Conservation (phyloP, 2,329 filamentous ascomycete species). For the Exophiala phaeomuriformis region DNA sequence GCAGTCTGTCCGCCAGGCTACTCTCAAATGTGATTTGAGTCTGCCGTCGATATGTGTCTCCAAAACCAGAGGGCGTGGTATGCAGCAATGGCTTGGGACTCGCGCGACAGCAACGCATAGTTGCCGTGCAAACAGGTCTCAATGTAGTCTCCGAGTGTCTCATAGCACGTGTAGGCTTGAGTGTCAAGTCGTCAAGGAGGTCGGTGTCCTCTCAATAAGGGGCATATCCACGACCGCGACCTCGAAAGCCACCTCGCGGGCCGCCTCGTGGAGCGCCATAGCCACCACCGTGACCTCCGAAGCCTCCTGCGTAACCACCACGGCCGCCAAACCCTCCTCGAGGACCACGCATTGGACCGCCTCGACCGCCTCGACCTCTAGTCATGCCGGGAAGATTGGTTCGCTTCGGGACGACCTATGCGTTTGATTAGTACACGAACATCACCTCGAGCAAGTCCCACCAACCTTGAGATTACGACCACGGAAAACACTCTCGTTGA, state of each 20-base stretch:
- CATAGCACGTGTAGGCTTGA: not conserved
- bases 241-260: slow-evolving; percentile 29
- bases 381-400: slow-evolving; percentile 95
- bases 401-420: slow-evolving; percentile 75
- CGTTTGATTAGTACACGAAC: slow-evolving; percentile 19
- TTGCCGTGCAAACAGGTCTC: too few species aligned
- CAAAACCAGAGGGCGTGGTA: too few species aligned
- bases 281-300: slow-evolving; percentile 35
- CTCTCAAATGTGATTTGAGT: too few species aligned
- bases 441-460: not conserved
- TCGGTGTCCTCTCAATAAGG: slow-evolving; percentile 35
- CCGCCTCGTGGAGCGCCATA: slow-evolving; percentile 20
- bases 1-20: too few species aligned
- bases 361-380: slow-evolving; percentile 53
- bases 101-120: too few species aligned
- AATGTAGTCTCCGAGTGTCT: not conserved
- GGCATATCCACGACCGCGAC: slow-evolving; percentile 48
- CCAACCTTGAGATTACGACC: slow-evolving; percentile 88
- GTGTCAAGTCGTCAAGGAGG: not conserved
- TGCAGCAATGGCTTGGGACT: too few species aligned
- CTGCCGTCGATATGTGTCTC: too few species aligned
- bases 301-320: slow-evolving; percentile 33
- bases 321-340: slow-evolving; percentile 55
- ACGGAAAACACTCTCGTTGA: slow-evolving; percentile 95
- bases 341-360: slow-evolving; percentile 51